A percentile compares a stretch with the other conserved stretches of the same genome.
phyloP scores from a whole-genome alignment of 2,329 filamentous ascomycete species.

The Gyromitra esculenta region DNA sequence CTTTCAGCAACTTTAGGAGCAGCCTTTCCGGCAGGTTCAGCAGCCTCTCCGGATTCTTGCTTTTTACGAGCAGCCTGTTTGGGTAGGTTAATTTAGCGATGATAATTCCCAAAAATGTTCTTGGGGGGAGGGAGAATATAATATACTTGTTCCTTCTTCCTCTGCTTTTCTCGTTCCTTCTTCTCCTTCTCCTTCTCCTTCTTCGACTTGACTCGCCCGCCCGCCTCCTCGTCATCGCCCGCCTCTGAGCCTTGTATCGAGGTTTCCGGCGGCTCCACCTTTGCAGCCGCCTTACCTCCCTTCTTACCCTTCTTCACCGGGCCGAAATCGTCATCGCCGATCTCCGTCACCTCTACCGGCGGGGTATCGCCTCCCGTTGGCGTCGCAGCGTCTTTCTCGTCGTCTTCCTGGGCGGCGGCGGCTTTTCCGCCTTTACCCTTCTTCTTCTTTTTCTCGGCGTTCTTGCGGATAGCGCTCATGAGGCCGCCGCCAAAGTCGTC shows the following conservation, averaged over 20 bases:
- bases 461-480: constrained; percentile 82
- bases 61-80: constrained; percentile 85
- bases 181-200: constrained; percentile 98
- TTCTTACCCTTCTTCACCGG: constrained; percentile 78
- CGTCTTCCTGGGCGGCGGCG: constrained; percentile 52
- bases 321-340: constrained; percentile 80
- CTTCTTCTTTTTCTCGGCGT: constrained; percentile 87
- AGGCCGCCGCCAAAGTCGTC: constrained; percentile 69
- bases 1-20: constrained; percentile 65
- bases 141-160: constrained; percentile 93
- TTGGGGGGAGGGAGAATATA: no score
- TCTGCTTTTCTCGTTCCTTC: constrained; percentile 97
- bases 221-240: constrained; percentile 67
- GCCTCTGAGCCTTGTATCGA: constrained; percentile 61
- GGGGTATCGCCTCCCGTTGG: constrained; percentile 61
- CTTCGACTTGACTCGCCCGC: constrained; percentile 85
- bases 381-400: constrained; percentile 53
- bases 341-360: constrained; percentile 77
- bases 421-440: constrained; percentile 72
- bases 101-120: constrained; percentile 20
- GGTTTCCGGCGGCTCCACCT: constrained; percentile 61
- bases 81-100: constrained; percentile 34
- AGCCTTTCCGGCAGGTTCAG: constrained; percentile 60
- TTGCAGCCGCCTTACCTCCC: constrained; percentile 64
- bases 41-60: constrained; percentile 59